Base-by-base conservation (phyloP, 495 filamentous ascomycete species). In the Jackrogersella minutella region DNA sequence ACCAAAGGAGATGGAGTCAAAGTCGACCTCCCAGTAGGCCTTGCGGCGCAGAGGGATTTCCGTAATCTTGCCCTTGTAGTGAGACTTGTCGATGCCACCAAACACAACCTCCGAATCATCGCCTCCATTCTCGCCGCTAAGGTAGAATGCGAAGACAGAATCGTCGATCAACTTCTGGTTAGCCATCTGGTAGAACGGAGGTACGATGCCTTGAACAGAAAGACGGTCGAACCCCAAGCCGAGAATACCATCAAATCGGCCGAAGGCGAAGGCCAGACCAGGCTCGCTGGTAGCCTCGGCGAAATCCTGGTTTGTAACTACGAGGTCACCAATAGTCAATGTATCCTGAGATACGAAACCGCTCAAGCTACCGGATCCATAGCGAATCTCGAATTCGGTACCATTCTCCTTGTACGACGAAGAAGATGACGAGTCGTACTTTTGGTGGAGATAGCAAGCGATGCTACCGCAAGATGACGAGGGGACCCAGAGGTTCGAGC, bases 1-100 rank as follows among this genome's bases (percentile, higher is more conserved):
- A 62, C 95, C 96, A 64, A 97, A 94, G 46, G 88, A 86, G 80
- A 99, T 93, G 43, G 91, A 82, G 72, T 98, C 90, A 64, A 98
- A 88, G 68, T 98, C 93, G 22, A 98, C 94, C 84, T 99, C 96
- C 96, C 96, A 99, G 85, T 99, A 99, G 36, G 96, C 96, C 89
- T 97, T 97, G 73, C 96, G 91, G 76, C 95, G 88, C 65, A 99
- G 87, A 47, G 94, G 94, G 66, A 99, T 93, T 74, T 90, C 93
- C 62, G 87, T 92, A 72, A 99, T 84, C 78, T 97, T 89, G 69
- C 96, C 96, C 28, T 84, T 88, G 84, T 92, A 98, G 82, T 92
- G 91, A 72, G 81, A 80, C 78, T 93, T 81, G 78, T 98, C 88
- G 58, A 97, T 82, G 73, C 96, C 96, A 79, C 96, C 96, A 64